phyloP scores from a whole-genome alignment of 2,329 filamentous ascomycete species.

The Exophiala sideris region DNA sequence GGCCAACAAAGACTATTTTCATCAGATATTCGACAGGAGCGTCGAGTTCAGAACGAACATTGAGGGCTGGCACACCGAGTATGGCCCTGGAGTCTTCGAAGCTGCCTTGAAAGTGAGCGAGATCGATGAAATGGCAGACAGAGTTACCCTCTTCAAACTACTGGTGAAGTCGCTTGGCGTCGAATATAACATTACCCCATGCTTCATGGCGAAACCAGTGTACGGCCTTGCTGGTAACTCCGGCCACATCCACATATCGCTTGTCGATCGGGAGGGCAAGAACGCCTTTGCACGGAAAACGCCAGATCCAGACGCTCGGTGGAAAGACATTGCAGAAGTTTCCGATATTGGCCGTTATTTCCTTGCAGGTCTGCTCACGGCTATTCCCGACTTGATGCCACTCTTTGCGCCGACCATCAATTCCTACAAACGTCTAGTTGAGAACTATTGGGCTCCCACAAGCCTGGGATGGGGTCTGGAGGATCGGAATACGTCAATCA shows the following conservation, averaged over 20 bases:
- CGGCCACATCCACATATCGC: slow-evolving; percentile 9
- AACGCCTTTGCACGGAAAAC: slow-evolving; percentile 76
- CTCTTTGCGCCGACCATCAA: slow-evolving; percentile 90
- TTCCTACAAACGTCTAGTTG: slow-evolving; percentile 93
- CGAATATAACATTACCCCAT: slow-evolving; percentile 4
- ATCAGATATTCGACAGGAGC: slow-evolving; percentile 3
- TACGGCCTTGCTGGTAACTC: slow-evolving; percentile 2
- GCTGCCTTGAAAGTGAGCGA: slow-evolving; percentile 5
- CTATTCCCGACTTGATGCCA: slow-evolving; percentile 91
- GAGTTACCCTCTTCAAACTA: slow-evolving; percentile 5
- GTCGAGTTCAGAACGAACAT: slow-evolving; percentile 1
- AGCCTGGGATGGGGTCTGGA: slow-evolving; percentile 95
- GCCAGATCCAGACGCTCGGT: slow-evolving; percentile 66
- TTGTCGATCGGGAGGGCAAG: slow-evolving; percentile 51
- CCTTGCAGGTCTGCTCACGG: slow-evolving; percentile 80
- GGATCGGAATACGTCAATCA: slow-evolving; percentile 84
- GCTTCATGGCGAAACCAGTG: slow-evolving; percentile 10
- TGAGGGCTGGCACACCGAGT: slow-evolving; percentile 8
- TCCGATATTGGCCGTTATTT: slow-evolving; percentile 89
- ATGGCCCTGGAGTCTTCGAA: slow-evolving; percentile 6
- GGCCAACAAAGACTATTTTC: slow-evolving; percentile 3
- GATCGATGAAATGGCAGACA: slow-evolving; percentile 3
- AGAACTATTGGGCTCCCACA: slow-evolving; percentile 98
- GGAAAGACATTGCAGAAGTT: slow-evolving; percentile 70
- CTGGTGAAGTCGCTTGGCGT: slow-evolving; percentile 3